Evolutionary conservation across 73 alveolate genomes (phyloP), one percentile per base, ranked within the genome.

Genomic region (Paramecium bursaria): DNA sequence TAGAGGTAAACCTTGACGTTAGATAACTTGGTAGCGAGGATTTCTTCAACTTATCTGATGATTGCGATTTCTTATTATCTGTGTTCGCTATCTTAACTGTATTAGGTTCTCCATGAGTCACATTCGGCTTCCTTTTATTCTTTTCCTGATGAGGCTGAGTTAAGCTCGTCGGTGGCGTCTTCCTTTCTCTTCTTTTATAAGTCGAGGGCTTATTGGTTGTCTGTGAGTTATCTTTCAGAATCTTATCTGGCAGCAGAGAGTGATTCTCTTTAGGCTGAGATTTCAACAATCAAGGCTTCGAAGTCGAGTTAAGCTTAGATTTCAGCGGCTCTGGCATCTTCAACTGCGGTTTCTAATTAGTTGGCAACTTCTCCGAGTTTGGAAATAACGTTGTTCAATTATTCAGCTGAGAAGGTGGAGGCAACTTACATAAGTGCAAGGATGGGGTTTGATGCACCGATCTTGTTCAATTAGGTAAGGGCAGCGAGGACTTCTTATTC

Each of bases 61-160:
- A 67, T 67, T 0, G 82, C 49, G 61, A 67, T 67, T 67, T 67
- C 82, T 67, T 67, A 67, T 67, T 67, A 67, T 67, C 82, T 67
- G 46, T 67, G 82, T 67, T 67, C 82, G 10, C 60, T 25, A 30
- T 74, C 86, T 48, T 74, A 75, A 48, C 75, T 75, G 47, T 74
- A 74, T 74, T 74, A 49, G 23, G 86, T 74, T 74, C 86, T 74
- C 86, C 86, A 74, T 74, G 86, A 48, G 23, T 74, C 75, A 75
- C 86, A 74, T 74, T 74, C 86, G 23, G 86, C 86, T 74, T 74
- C 86, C 86, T 74, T 74, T 74, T 74, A 74, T 74, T 74, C 86
- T 23, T 74, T 74, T 74, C 86, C 86, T 74, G 86, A 74, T 74
- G 86, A 74, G 14, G 86, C 86, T 14, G 86, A 75, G 46, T 74